phyloP scores from a whole-genome alignment of 2,329 filamentous ascomycete species.

The Pseudogymnoascus sp. region DNA sequence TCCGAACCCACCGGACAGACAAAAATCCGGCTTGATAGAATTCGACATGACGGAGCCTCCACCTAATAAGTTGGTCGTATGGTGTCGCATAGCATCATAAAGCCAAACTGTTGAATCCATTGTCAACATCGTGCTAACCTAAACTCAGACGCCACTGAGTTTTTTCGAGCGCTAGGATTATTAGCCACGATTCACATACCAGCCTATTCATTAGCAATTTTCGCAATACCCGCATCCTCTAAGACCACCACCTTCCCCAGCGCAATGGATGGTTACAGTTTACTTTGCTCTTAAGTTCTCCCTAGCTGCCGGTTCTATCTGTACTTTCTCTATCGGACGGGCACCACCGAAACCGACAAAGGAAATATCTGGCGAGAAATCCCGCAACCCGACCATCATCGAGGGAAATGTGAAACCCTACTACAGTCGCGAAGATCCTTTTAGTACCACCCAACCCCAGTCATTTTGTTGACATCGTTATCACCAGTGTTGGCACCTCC shows the following conservation, averaged over 20 bases:
- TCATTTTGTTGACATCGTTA: too few relatives aligned
- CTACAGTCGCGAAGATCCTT: not conserved
- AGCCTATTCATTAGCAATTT: not conserved
- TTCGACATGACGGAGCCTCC: not conserved
- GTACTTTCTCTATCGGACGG: not conserved
- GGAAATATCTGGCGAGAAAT: constrained; percentile 2
- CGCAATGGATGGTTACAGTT: not conserved
- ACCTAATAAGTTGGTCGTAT: not conserved
- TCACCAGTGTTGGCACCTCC: not conserved
- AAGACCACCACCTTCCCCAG: not conserved
- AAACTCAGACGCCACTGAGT: not conserved
- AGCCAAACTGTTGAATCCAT: not conserved
- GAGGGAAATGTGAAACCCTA: constrained; percentile 10
- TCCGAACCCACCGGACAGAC: not conserved
- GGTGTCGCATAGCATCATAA: not conserved
- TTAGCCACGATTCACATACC: not conserved
- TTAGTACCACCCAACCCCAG: too few relatives aligned
- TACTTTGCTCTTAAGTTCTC: not conserved
- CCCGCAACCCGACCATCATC: constrained; percentile 11
- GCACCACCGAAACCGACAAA: not conserved
- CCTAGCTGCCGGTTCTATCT: not conserved
- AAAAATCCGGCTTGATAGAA: not conserved
- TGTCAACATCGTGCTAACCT: not conserved
- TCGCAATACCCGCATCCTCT: not conserved
- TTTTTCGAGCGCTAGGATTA: not conserved